These are phyloP conservation scores for Mortierella sp. DNA, from an alignment of 371 early-diverging fungal species.

Conservation along the genomic window DNA sequence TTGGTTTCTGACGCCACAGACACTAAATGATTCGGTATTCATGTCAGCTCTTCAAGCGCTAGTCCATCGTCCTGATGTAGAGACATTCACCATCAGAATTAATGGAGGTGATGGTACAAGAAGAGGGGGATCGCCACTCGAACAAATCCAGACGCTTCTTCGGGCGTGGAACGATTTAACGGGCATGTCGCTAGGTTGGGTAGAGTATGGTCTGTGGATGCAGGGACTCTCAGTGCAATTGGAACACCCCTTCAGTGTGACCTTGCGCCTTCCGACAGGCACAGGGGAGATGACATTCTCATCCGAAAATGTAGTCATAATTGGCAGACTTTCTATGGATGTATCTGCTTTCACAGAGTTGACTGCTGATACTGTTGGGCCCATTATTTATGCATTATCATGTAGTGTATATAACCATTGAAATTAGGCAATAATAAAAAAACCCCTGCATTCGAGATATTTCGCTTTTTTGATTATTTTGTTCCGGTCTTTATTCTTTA, in stretches of 20 bases:
- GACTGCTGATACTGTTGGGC: no score
- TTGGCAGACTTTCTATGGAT: not conserved
- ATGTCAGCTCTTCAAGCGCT: constrained; percentile 14
- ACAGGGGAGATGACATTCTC: constrained; percentile 20
- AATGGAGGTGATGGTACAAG: constrained; percentile 5
- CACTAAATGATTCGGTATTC: not conserved
- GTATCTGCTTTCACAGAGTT: not conserved
- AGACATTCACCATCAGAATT: constrained; percentile 22
- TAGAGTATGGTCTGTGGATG: constrained; percentile 32
- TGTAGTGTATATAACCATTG: constrained; percentile 11
- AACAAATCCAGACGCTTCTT: constrained; percentile 13
- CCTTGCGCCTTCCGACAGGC: constrained; percentile 11
- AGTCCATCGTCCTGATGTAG: constrained; percentile 24
- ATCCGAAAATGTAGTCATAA: constrained; percentile 6
- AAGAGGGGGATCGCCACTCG: not conserved
- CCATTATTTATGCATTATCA: constrained; percentile 9
- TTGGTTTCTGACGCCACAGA: constrained; percentile 14
- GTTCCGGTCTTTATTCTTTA: no score
- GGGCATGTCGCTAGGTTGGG: constrained; percentile 19
- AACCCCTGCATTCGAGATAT: no score
- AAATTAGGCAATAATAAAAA: no score
- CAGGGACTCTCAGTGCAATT: constrained; percentile 3
- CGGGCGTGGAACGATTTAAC: constrained; percentile 27
- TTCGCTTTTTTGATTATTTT: no score
- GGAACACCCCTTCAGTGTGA: constrained; percentile 22